These are phyloP conservation scores for Trapa bicornis DNA, from an alignment of 345 rosid species.

Conservation along the genomic window DNA sequence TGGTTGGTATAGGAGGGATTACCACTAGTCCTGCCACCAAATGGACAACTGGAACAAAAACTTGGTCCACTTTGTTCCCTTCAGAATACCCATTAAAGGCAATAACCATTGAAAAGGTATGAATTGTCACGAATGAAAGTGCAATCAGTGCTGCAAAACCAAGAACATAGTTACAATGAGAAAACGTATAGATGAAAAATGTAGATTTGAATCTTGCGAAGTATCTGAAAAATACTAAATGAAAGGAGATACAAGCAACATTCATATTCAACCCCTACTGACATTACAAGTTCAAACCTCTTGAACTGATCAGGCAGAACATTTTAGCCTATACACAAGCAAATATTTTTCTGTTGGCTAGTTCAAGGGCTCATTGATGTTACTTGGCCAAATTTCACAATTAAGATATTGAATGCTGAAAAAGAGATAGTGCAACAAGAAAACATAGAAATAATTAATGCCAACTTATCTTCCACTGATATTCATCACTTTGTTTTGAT, in stretches of 20 bases:
- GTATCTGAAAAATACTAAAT: background rate
- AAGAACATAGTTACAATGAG: constrained; percentile 6
- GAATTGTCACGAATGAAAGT: constrained; percentile 80
- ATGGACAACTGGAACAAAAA: constrained; percentile 72
- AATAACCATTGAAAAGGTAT: constrained; percentile 95
- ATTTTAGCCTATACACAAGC: background rate
- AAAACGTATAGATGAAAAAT: background rate
- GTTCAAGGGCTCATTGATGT: background rate
- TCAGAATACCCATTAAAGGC: constrained; percentile 82
- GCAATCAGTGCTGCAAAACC: constrained; percentile 66
- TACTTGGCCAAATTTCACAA: background rate
- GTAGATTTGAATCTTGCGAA: background rate
- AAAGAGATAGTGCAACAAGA: background rate
- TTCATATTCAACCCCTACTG: background rate
- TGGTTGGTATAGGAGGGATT: constrained; percentile 9
- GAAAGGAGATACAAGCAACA: background rate
- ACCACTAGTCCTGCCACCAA: constrained; percentile 82
- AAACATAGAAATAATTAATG: background rate
- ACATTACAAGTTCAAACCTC: background rate
- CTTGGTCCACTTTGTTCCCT: constrained; percentile 75
- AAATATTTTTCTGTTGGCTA: background rate
- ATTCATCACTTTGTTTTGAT: background rate
- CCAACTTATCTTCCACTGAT: background rate
- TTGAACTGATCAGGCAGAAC: background rate
- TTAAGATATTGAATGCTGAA: background rate